Conservation (phyloP, 768 basidiomycete genomes). For the Lyophyllum atratum region DNA sequence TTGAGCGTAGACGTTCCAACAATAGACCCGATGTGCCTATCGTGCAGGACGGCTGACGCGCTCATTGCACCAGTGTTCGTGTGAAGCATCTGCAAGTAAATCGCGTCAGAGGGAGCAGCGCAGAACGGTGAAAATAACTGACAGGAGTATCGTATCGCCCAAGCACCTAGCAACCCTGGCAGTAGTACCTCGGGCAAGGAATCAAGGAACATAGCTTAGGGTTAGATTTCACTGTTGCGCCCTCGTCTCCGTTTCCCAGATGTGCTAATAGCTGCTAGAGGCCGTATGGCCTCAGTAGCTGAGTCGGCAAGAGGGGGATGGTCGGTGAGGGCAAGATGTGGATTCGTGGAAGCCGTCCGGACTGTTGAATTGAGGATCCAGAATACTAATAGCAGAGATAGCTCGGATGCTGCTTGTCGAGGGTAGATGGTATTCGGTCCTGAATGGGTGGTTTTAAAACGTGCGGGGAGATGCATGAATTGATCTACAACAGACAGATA, state of each 20-base stretch:
- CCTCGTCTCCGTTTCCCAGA: no score
- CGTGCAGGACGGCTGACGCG: constrained; percentile 56
- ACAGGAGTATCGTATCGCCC: constrained; percentile 45
- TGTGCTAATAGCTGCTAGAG: no score
- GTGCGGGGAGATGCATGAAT: neutral
- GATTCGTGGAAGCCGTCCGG: no score
- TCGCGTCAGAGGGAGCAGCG: neutral
- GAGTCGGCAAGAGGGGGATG: no score
- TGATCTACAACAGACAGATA: constrained; percentile 39
- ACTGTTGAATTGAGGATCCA: no score
- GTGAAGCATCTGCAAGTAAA: constrained; percentile 44
- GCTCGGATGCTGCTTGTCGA: no score
- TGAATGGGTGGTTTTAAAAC: neutral
- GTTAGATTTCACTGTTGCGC: no score
- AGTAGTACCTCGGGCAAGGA: constrained; percentile 27
- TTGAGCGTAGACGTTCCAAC: constrained; percentile 61
- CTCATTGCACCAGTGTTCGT: constrained; percentile 44
- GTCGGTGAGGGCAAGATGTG: no score
- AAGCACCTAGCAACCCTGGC: constrained; percentile 45
- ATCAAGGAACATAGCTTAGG: constrained; percentile 19
- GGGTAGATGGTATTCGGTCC: no score
- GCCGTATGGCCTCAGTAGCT: no score
- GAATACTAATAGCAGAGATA: no score
- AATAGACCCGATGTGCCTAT: constrained; percentile 48
- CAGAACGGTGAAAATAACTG: constrained; percentile 20